phyloP scores from a whole-genome alignment of 805 yeast genomes.

The Wickerhamomyces canadensis region DNA sequence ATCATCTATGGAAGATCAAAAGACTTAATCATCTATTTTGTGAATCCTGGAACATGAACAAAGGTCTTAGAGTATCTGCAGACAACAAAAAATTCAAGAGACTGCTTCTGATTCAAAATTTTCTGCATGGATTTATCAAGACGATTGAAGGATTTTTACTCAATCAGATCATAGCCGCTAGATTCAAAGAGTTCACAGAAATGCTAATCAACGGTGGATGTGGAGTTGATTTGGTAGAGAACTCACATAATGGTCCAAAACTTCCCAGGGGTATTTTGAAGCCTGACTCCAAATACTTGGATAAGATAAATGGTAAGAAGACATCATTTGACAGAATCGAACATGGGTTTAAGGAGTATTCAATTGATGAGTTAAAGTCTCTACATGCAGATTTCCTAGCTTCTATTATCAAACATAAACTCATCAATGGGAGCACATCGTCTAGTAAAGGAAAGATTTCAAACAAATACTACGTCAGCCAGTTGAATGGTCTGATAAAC shows the following conservation, averaged over 20 bases:
- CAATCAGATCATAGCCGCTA: constrained; percentile 27
- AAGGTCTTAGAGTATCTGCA: constrained; percentile 23
- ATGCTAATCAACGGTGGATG: constrained; percentile 21
- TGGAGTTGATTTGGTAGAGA: constrained; percentile 15
- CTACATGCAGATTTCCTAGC: constrained; percentile 30
- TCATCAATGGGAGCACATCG: constrained; percentile 25
- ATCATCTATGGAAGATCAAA: constrained; percentile 76
- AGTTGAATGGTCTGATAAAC: constrained; percentile 32
- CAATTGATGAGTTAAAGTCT: constrained; percentile 44
- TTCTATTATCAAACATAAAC: constrained; percentile 31
- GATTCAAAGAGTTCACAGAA: constrained; percentile 24
- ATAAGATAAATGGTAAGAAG: constrained; percentile 11
- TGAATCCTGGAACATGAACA: constrained; percentile 39
- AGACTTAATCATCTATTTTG: constrained; percentile 52
- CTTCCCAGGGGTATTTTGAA: constrained; percentile 24
- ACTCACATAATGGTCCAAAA: constrained; percentile 21
- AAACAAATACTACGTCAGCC: constrained; percentile 35
- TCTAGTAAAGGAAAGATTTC: constrained; percentile 31
- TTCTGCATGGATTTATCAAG: constrained; percentile 27
- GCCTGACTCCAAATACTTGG: constrained; percentile 24
- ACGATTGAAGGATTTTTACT: constrained; percentile 28
- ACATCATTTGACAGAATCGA: constrained; percentile 2
- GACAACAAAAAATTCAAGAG: constrained; percentile 24
- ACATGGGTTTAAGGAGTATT: constrained; percentile 26
- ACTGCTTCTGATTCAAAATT: constrained; percentile 27